Conservation (phyloP, 164 flowering plant species). For the Piper betle region DNA sequence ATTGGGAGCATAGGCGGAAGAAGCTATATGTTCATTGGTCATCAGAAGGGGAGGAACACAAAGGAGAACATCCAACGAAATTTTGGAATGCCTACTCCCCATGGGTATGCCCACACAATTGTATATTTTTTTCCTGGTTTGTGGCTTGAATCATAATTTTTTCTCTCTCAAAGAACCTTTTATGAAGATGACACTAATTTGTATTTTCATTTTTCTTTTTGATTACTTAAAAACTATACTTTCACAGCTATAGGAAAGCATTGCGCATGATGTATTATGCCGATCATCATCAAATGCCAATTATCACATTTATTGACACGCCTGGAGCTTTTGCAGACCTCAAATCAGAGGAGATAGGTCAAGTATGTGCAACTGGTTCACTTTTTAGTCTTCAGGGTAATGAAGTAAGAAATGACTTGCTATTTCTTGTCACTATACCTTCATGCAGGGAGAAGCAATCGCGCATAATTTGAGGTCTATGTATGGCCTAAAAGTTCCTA, state of each 20-base stretch:
- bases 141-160: background rate
- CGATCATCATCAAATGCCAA: conserved; percentile 87
- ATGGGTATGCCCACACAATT: conserved; percentile 70
- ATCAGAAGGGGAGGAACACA: conserved; percentile 92
- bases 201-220: conserved; percentile 1
- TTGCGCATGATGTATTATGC: conserved; percentile 91
- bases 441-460: conserved; percentile 88
- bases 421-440: conserved; percentile 1
- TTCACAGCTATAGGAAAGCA: conserved; percentile 83
- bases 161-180: background rate
- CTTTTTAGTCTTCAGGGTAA: background rate
- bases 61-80: conserved; percentile 91
- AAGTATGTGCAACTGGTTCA: conserved; percentile 37
- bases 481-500: conserved; percentile 91
- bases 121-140: conserved; percentile 15
- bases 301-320: conserved; percentile 84
- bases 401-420: conserved; percentile 1
- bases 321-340: conserved; percentile 98
- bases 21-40: conserved; percentile 89
- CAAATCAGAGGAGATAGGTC: conserved; percentile 83
- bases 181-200: background rate
- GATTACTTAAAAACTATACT: no score
- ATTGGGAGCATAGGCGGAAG: conserved; percentile 77
- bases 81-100: conserved; percentile 99
- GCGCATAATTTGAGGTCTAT: conserved; percentile 79